Conservation (phyloP, 2,329 filamentous ascomycete species). For the Pseudogymnoascus sp. region DNA sequence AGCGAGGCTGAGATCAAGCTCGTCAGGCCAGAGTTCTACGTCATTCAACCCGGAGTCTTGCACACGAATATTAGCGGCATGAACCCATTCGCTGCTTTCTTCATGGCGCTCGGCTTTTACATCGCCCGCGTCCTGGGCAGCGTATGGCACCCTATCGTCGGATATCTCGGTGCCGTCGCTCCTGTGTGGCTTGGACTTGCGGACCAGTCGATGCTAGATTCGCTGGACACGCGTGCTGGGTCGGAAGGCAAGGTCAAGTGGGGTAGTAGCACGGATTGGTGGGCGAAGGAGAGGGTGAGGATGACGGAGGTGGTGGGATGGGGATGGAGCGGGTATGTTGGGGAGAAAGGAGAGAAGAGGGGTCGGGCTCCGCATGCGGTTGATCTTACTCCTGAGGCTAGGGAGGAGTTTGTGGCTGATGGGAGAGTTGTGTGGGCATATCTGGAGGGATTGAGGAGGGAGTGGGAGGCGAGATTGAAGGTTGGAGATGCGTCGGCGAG, state of each 20-base stretch:
- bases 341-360: conserved; percentile 43
- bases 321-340: conserved; percentile 62
- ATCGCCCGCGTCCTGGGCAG: conserved; percentile 72
- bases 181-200: conserved; percentile 73
- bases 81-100: conserved; percentile 58
- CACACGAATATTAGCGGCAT: conserved; percentile 75
- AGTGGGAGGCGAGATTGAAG: conserved; percentile 52
- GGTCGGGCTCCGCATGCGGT: conserved; percentile 52
- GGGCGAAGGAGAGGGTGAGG: conserved; percentile 55
- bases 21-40: conserved; percentile 59
- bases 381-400: conserved; percentile 54
- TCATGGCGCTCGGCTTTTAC: conserved; percentile 62
- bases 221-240: conserved; percentile 36
- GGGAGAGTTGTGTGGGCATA: conserved; percentile 58
- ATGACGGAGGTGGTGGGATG: conserved; percentile 81
- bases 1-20: conserved; percentile 19
- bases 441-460: conserved; percentile 62
- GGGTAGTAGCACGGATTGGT: conserved; percentile 64
- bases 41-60: conserved; percentile 82
- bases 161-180: conserved; percentile 69
- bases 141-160: conserved; percentile 75
- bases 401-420: conserved; percentile 53
- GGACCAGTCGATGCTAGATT: conserved; percentile 54
- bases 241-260: conserved; percentile 60
- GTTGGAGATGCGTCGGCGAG: not conserved